Percentiles rank a stretch among this genome's conserved stretches.
Conservation (phyloP, 495 filamentous ascomycete genomes). For the Letharia columbiana region DNA sequence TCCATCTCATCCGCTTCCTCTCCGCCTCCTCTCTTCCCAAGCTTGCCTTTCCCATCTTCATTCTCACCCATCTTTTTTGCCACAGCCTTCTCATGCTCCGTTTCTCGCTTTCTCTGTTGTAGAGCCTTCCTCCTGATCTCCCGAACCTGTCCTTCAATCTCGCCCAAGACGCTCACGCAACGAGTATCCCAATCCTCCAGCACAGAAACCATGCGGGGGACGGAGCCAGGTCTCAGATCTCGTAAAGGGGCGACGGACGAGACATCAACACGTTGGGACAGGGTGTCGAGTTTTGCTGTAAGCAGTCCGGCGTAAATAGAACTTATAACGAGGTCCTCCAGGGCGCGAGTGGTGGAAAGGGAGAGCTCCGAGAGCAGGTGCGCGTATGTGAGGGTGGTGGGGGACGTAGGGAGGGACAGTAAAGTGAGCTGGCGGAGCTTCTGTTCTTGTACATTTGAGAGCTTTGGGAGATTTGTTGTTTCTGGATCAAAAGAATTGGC, state of each 20-base stretch:
- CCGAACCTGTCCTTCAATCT: slow-evolving; percentile 67
- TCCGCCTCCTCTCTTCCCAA: slow-evolving; percentile 32
- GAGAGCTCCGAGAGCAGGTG: slow-evolving; percentile 57
- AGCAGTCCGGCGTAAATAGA: slow-evolving; percentile 82
- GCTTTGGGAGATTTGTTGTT: slow-evolving; percentile 54
- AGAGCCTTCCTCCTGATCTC: slow-evolving; percentile 44
- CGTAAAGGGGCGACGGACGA: slow-evolving; percentile 75
- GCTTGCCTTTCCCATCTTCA: slow-evolving; percentile 20
- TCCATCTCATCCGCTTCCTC: slow-evolving; percentile 42
- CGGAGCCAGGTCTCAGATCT: slow-evolving; percentile 63
- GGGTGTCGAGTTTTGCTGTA: slow-evolving; percentile 58
- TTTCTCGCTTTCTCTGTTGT: slow-evolving; percentile 41
- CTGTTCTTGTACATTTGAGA: slow-evolving; percentile 62
- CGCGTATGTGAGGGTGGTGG: slow-evolving; percentile 58
- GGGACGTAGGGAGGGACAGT: slow-evolving; percentile 58
- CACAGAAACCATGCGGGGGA: slow-evolving; percentile 55
- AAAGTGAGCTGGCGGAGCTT: slow-evolving; percentile 92
- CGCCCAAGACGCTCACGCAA: slow-evolving; percentile 63
- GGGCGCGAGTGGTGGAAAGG: slow-evolving; percentile 56
- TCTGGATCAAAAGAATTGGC: slow-evolving; percentile 27
- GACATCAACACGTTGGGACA: slow-evolving; percentile 59
- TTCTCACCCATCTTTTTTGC: slow-evolving; percentile 24
- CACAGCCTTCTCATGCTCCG: slow-evolving; percentile 41
- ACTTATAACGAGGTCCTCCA: slow-evolving; percentile 85
- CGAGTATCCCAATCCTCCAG: slow-evolving; percentile 67